A percentile compares a stretch with the other conserved stretches of the same genome.
Conservation (phyloP, 176 grass and related monocot species). For the Thinopyrum elongatum region DNA sequence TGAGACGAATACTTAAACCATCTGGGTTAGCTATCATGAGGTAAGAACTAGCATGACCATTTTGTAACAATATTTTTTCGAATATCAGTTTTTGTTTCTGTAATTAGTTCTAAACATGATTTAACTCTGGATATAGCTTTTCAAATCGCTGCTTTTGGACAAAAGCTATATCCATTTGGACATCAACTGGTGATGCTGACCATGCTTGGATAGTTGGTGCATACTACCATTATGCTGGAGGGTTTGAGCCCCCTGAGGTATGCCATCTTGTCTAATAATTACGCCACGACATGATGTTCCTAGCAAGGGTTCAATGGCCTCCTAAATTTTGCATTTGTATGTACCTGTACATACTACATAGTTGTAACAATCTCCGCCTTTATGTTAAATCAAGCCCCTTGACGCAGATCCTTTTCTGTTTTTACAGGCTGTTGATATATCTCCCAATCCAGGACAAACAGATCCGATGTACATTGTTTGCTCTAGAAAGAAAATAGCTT, state of each 20-base stretch:
- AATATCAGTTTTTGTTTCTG: neutral
- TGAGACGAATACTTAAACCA: constrained; percentile 90
- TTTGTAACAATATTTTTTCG: neutral
- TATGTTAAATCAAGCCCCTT: neutral
- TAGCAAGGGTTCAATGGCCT: neutral
- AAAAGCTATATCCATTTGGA: constrained; percentile 98
- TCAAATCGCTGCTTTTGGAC: constrained; percentile 96
- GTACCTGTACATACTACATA: neutral
- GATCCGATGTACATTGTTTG: constrained; percentile 89
- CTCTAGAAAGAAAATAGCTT: constrained; percentile 60
- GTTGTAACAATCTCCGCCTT: neutral
- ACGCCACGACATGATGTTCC: neutral
- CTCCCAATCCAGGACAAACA: constrained; percentile 74
- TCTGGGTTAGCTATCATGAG: constrained; percentile 88
- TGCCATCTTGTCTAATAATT: neutral
- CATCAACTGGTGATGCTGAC: constrained; percentile 89
- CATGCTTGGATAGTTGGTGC: constrained; percentile 95
- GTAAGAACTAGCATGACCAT: constrained; percentile 31
- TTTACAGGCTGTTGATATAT: constrained; percentile 82
- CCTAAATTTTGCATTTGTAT: neutral
- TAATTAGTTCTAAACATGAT: neutral
- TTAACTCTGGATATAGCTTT: constrained; percentile 48
- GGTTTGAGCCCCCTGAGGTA: constrained; percentile 85
- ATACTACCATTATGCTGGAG: constrained; percentile 88
- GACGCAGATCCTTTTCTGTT: neutral